Conservation (phyloP, 306 rosid species). For the Herpetospermum pedunculosum region DNA sequence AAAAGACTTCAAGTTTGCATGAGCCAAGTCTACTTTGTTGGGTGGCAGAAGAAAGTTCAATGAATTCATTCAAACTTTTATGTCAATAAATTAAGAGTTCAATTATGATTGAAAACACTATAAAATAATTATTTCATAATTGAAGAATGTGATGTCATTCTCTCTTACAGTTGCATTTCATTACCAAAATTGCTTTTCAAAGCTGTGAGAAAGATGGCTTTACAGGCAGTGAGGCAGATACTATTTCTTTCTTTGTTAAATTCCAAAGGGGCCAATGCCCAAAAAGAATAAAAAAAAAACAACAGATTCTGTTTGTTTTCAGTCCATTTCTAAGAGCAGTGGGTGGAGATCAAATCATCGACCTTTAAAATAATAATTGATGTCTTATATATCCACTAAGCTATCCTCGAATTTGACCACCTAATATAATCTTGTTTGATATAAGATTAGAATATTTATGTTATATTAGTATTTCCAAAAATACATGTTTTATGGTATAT, state of each 20-base stretch:
- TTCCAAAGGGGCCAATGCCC: constrained; percentile 3
- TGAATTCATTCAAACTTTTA: constrained; percentile 28
- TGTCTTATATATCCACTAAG: no score
- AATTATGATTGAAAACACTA: constrained; percentile 23
- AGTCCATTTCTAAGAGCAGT: not conserved
- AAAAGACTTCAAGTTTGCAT: constrained; percentile 17
- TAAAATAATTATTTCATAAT: constrained; percentile 10
- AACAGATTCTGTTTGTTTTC: not conserved
- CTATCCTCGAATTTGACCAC: no score
- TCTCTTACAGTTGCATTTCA: not conserved
- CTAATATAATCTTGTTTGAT: not conserved
- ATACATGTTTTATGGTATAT: not conserved
- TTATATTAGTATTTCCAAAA: not conserved
- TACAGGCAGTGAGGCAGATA: constrained; percentile 1
- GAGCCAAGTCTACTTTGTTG: constrained; percentile 10
- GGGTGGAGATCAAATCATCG: no score
- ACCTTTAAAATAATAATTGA: no score
- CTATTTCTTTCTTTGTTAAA: not conserved
- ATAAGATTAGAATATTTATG: not conserved
- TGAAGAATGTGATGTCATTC: constrained; percentile 3
- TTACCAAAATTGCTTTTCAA: not conserved
- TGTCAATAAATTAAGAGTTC: constrained; percentile 13
- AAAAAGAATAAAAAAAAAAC: not conserved
- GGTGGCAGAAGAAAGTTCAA: constrained; percentile 22
- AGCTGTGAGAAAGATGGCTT: not conserved